Base-by-base conservation (phyloP, 805 yeast genomes). In the Candida manassasensis region DNA sequence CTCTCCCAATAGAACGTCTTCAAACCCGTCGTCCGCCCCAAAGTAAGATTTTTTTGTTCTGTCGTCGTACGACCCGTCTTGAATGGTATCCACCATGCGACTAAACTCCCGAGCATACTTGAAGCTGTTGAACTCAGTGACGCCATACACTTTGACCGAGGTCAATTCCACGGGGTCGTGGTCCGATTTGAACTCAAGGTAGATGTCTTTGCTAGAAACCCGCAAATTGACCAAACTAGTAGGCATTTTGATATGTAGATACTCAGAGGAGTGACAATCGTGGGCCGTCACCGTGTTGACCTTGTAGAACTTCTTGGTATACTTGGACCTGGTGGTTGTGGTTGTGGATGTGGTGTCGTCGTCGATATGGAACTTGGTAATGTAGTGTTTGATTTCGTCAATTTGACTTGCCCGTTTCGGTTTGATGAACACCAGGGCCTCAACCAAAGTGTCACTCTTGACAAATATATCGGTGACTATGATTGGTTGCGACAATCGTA, bases 401-500 rank as follows among this genome's bases (percentile, higher is more conserved):
- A 38, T 51, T 11, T 55, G 55, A 4, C 40, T 27, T 12, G 36
- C 36, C 15, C 41, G 43, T 30, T 38, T 49, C 2, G 71, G 69
- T 35, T 53, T 60, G 21, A 63, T 36, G 39, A 52, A 62, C 10
- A 64, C 34, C 2, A 64, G 48, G 0, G 55, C 37, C 16, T 38
- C 31, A 7, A 36, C 47, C 39, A 36, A 37, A 14, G 22, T 21
- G 1, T 43, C 41, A n/a, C 32, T 41, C 21, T 52, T 50, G 6
- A 67, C 21, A 1, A 63, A 38, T 5, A 67, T 15, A 41, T 67
- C 70, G 4, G 69, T 63, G 12, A 65, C 40, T 6, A 67, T 54
- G 3, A 63, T 43, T 2, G 65, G 43, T 19, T 46, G 45, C 24
- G 55, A 52, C 24, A 67, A 39, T 24, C 68, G 49, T 8, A 67